phyloP scores from a whole-genome alignment of 495 filamentous ascomycete genomes.

The Talaromyces trachyspermus region DNA sequence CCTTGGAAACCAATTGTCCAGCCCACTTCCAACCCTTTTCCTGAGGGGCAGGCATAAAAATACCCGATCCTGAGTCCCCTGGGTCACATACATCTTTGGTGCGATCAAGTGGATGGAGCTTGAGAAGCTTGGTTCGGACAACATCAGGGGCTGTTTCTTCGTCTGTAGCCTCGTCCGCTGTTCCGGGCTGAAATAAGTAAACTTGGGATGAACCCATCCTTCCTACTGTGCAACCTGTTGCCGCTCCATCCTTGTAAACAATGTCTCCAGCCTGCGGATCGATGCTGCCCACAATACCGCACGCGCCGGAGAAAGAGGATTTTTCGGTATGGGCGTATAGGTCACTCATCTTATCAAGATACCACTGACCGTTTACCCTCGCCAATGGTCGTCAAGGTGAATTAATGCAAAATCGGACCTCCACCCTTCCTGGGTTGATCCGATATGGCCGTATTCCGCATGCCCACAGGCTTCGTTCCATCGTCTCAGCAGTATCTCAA shows the following conservation, averaged over 20 bases:
- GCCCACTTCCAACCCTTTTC: constrained; percentile 7
- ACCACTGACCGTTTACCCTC: constrained; percentile 7
- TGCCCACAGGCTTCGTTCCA: constrained; percentile 3
- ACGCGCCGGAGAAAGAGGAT: not conserved
- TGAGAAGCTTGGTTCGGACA: not conserved
- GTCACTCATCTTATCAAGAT: not conserved
- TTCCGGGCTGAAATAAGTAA: not conserved
- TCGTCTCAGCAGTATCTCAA: constrained; percentile 2
- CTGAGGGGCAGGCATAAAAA: constrained; percentile 3
- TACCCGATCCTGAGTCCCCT: constrained; percentile 8
- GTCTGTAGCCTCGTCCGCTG: not conserved
- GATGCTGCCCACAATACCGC: constrained; percentile 1
- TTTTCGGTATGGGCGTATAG: not conserved
- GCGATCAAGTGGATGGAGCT: no score
- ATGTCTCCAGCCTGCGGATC: constrained; percentile 8
- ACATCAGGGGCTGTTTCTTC: not conserved
- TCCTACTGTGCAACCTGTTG: constrained; percentile 8
- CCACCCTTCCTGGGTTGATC: constrained; percentile 3
- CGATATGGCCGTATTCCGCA: constrained; percentile 3
- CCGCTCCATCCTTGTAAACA: no score
- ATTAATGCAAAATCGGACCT: constrained; percentile 6
- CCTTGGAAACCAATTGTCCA: constrained; percentile 7
- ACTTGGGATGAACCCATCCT: constrained; percentile 4
- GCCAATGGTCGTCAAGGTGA: constrained; percentile 4
- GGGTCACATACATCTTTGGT: not conserved